Base-by-base conservation (phyloP, 2,329 filamentous ascomycete genomes). In the Xylaria digitata region DNA sequence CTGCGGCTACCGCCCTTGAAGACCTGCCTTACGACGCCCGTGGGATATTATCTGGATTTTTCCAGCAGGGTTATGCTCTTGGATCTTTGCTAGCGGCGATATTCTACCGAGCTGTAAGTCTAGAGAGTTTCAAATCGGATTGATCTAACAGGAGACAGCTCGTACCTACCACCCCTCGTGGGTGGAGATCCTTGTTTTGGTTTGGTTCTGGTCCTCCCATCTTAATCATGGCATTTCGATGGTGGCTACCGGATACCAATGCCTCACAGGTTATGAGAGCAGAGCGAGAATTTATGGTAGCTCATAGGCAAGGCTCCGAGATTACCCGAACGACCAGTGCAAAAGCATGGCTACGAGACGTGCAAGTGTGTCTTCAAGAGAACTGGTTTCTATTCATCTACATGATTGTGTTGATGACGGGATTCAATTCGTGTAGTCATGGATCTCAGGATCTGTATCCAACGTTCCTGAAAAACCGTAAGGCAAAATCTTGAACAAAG, bases 191-290 rank as follows among this genome's bases (percentile, higher is more conserved):
- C 1, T 42, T 71, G 9, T 71, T 71, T 26, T 71, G 67, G 67
- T 71, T 71, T 11, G 69, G 67, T 53, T 42, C 69, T 21, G 67
- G 54, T 7, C 69, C 69, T 26, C 69, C 69, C 15, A 34, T 71
- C 52, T 43, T 71, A 1, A 69, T 71, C 21, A 71, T 71, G 21
- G 69, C 64, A 13, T 71, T 61, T 46, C 64, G 67, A 6, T 69
- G 67, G 67, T 71, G 69, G 67, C 59, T 71, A 15, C 69, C 69
- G 2, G 69, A 71, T 30, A 69, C 69, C 57, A 71, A 71, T 50
- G 67, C 69, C 15, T 69, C 65, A 9, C 69, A 67, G 43, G 58
- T 70, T 9, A 67, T 71, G 59, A 69, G 34, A 50, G 67, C 64
- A 23, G 64, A 69, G 46, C 61, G 64, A 45, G 49, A 67, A 63